Base-by-base conservation (phyloP, 2,329 filamentous ascomycete species). In the Macrophomina pseudophaseolina region DNA sequence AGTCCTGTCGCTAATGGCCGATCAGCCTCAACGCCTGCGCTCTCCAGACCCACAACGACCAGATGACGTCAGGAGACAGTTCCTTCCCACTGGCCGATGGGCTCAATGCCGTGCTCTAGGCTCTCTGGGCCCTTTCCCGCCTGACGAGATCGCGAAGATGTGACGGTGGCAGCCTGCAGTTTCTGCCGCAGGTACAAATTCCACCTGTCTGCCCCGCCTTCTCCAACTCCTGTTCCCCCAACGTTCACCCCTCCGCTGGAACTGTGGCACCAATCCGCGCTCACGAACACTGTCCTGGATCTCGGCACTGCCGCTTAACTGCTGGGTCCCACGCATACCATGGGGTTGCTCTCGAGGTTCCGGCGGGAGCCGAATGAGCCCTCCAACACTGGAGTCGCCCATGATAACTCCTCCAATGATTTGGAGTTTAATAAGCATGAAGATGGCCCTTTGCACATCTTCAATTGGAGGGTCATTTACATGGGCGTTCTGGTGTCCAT, bases 401-500 rank as follows among this genome's bases (percentile, higher is more conserved):
- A 64, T 11, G 48, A 53, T 14, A 23, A 65, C n/a, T 48, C 49
- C 9, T n/a, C 40, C 28, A 56, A 11, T 44, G 63, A 65, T 7
- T 16, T 56, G 16, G 63, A 65, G 23, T 46, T 54, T 33, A 48
- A 52, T 35, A 65, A 65, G 42, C 33, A 56, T 2, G 23, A 54
- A 11, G 32, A 44, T 35, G 63, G 52, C 11, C 49, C 63, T 8
- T 32, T 65, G 6, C 51, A 65, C 30, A 65, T 65, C 32, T 40
- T 46, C 51, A 65, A 56, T 28, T 66, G 53, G 53, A 35, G 53
- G 16, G 54, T 53, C 5, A 42, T 66, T 14, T 66, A 75, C 28
- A 77, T 77, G 75, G 75, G 70, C 1, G 48, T 73, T 4, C 70
- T 77, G 51, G 76, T 77, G 0, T 76, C 74, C 0, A 77, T 78